These are phyloP conservation scores for Aspergillus calidoustus DNA, from an alignment of 2,329 filamentous ascomycete species.

Conservation along the genomic window DNA sequence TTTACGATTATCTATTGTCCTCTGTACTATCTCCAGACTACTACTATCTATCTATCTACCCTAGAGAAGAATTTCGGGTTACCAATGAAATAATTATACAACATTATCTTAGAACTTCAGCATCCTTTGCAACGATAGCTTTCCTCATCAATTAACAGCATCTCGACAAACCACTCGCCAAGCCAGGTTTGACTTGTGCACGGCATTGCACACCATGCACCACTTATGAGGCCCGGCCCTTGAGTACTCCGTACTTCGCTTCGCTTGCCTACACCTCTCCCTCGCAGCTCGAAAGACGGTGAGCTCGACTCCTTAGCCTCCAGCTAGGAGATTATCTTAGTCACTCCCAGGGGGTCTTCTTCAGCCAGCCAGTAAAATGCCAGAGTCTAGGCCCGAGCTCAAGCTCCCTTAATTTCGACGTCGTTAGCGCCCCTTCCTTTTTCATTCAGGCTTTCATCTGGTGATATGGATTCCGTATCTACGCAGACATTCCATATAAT, in stretches of 20 bases:
- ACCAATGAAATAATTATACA: neutral
- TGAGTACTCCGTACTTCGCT: neutral
- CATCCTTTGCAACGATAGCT: neutral
- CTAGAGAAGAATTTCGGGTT: conserved; percentile 16
- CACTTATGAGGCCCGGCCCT: neutral
- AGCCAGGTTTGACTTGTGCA: neutral
- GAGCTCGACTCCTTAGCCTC: neutral
- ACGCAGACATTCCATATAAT: no score
- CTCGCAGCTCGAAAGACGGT: conserved; percentile 1
- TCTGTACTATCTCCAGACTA: conserved; percentile 7
- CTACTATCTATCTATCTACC: neutral
- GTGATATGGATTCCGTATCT: no score
- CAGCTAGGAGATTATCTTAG: neutral
- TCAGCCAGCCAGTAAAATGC: neutral
- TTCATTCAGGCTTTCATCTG: no score
- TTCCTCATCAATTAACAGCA: neutral
- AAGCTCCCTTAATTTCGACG: neutral
- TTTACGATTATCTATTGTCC: conserved; percentile 2
- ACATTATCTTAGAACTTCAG: neutral
- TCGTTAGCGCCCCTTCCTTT: neutral
- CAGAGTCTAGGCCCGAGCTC: neutral
- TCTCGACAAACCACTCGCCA: neutral
- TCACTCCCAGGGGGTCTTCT: neutral
- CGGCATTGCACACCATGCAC: neutral
- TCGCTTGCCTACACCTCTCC: neutral